Evolutionary conservation across 352 stramenopile species (phyloP).

Genomic region (Phytophthora uliginosa): DNA sequence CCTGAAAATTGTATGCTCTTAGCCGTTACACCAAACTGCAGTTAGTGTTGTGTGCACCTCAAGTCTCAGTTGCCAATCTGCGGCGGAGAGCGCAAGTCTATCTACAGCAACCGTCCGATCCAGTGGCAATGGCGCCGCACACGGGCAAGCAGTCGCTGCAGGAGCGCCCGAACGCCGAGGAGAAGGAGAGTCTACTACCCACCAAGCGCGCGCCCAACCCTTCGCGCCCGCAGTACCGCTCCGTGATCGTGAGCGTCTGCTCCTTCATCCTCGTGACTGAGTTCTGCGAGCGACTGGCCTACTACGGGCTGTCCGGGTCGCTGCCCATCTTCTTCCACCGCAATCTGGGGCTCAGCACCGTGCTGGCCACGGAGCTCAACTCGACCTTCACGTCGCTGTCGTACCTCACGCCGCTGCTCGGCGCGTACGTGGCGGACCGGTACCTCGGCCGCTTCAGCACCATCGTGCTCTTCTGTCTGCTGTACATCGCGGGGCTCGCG

Average conservation of each 20-base stretch:
- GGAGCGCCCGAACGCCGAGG: slow-evolving; percentile 11
- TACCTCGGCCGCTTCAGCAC: slow-evolving; percentile 84
- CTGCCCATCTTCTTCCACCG: slow-evolving; percentile 92
- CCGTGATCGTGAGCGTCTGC: slow-evolving; percentile 88
- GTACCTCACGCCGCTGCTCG: slow-evolving; percentile 87
- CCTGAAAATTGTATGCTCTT: slow-evolving; percentile 2
- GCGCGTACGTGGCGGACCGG: slow-evolving; percentile 84
- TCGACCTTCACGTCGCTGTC: slow-evolving; percentile 87
- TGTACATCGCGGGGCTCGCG: slow-evolving; percentile 79
- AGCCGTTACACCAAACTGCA: neutral
- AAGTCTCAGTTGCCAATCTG: slow-evolving; percentile 16
- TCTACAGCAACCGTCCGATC: neutral
- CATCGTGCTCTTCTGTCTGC: slow-evolving; percentile 78
- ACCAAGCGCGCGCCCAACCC: slow-evolving; percentile 16
- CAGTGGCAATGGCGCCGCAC: slow-evolving; percentile 35
- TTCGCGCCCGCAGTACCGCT: slow-evolving; percentile 46
- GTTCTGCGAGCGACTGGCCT: slow-evolving; percentile 88
- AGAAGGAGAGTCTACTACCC: slow-evolving; percentile 34
- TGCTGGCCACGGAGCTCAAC: slow-evolving; percentile 90
- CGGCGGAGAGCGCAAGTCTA: slow-evolving; percentile 12
- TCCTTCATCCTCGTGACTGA: slow-evolving; percentile 92
- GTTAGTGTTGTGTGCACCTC: too few relatives aligned
- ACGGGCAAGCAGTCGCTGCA: slow-evolving; percentile 17
- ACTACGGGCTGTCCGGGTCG: slow-evolving; percentile 86
- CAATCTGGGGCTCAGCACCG: slow-evolving; percentile 79